Conservation (phyloP, 495 filamentous ascomycete genomes). For the Tetracladium setigerum region DNA sequence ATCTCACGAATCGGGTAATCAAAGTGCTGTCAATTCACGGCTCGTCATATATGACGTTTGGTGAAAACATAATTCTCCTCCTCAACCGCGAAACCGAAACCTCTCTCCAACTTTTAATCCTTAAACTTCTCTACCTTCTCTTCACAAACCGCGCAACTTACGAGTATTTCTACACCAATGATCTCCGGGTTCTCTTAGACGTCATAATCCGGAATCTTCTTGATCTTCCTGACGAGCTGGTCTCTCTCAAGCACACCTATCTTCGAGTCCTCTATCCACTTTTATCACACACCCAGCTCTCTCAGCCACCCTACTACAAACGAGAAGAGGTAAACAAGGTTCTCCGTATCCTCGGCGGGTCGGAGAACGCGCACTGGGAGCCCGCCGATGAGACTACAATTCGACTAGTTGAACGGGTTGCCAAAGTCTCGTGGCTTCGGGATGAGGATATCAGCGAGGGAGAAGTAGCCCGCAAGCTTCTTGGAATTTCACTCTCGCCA, state of each 20-base stretch:
- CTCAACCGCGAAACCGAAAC: constrained; percentile 95
- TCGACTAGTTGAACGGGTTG: constrained; percentile 74
- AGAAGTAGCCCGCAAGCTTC: constrained; percentile 36
- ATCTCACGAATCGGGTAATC: constrained; percentile 87
- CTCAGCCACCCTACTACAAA: constrained; percentile 82
- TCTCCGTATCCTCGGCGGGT: constrained; percentile 56
- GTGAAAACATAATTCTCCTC: constrained; percentile 93
- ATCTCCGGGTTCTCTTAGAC: constrained; percentile 87
- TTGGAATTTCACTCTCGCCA: constrained; percentile 42
- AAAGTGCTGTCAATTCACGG: constrained; percentile 79
- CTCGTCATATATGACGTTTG: constrained; percentile 81
- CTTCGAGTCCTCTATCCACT: constrained; percentile 90
- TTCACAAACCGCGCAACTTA: constrained; percentile 87
- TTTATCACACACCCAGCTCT: constrained; percentile 83
- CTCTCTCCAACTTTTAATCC: constrained; percentile 83
- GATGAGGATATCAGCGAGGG: constrained; percentile 34
- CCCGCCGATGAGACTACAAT: constrained; percentile 86
- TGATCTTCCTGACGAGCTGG: constrained; percentile 77
- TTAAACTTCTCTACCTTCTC: constrained; percentile 90
- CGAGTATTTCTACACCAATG: constrained; percentile 98
- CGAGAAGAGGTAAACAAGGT: constrained; percentile 73
- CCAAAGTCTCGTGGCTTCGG: constrained; percentile 74
- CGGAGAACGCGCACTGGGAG: constrained; percentile 70
- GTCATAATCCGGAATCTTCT: constrained; percentile 94
- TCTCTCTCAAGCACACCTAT: constrained; percentile 87